These are phyloP conservation scores for Suillus clintonianus DNA, from an alignment of 768 basidiomycete species.

Conservation along the genomic window DNA sequence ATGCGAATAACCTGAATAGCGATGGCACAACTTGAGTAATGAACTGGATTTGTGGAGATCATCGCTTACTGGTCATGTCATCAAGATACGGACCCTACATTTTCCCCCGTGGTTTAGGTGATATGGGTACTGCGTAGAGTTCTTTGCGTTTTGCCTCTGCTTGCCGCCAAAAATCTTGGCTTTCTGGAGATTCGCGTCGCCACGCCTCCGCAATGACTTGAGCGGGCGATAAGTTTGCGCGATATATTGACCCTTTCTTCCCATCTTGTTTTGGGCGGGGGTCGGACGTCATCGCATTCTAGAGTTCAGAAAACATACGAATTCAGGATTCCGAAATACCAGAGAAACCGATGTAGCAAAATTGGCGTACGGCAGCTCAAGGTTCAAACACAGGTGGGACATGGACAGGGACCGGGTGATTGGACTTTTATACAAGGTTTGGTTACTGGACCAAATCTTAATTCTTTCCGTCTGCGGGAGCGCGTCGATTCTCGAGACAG, in stretches of 20 bases:
- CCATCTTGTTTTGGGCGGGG: conserved; percentile 36
- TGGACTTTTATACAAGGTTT: conserved; percentile 39
- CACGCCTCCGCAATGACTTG: conserved; percentile 71
- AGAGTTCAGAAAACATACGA: conserved; percentile 26
- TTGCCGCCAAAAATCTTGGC: conserved; percentile 60
- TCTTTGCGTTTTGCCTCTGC: conserved; percentile 49
- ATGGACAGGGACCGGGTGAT: conserved; percentile 31
- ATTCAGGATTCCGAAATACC: conserved; percentile 23
- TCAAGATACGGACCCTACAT: conserved; percentile 42
- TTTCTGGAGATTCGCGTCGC: conserved; percentile 61
- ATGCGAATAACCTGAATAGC: conserved; percentile 24
- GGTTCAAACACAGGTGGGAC: conserved; percentile 32
- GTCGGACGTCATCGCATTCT: conserved; percentile 40
- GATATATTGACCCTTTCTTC: conserved; percentile 28
- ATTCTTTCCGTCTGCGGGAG: conserved; percentile 25
- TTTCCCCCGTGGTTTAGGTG: conserved; percentile 45
- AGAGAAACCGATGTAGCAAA: conserved; percentile 29
- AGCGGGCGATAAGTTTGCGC: conserved; percentile 46
- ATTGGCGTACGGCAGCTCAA: conserved; percentile 40
- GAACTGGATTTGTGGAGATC: not conserved
- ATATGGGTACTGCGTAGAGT: conserved; percentile 44
- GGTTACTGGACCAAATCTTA: conserved; percentile 29
- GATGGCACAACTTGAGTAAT: conserved; percentile 4
- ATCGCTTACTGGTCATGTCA: conserved; percentile 18
- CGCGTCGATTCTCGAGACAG: conserved; percentile 18